Base-by-base conservation (phyloP, 164 flowering plant species). In the Saururus chinensis region DNA sequence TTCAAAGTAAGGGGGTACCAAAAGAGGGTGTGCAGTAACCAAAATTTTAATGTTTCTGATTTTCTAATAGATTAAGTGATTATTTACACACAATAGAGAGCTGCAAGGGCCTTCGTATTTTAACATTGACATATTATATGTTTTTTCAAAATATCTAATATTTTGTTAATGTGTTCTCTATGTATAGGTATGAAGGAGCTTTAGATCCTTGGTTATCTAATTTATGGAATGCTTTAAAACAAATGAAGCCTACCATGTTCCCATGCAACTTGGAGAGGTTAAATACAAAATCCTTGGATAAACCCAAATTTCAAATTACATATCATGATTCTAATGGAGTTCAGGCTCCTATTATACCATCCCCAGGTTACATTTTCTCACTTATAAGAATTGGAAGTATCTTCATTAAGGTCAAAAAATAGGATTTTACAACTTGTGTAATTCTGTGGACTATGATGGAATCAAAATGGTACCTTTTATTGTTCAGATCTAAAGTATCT, bases 131-230 rank as follows among this genome's bases (percentile, higher is more conserved):
- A 30, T 30, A 30, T 30, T 2, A 6, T 30, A 30, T 30, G 37
- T 30, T 2, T 30, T 30, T 30, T 2, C 37, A 30, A 30, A 30
- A 30, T 30, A 2, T 30, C 6, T 30, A 30, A 30, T 30, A 6
- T 30, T 2, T 30, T 2, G 6, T 30, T 30, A 30, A 2, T 30
- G 6, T 6, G 6, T 19, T 22, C 17, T 42, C 48, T 25, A 8
- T 56, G 59, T 22, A 22, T 58, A 95, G 99, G 80, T 91, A 95
- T 74, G 99, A 95, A 77, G 99, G 87, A 67, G 86, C 96, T 74
- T 73, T 95, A 51, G 99, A 95, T 79, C 93, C 93, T 64, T 95
- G 99, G 99, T 79, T 91, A 83, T 78, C 82, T 55, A 80, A 86
- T 63, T 75, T 95, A 68, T 95, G 99, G 99, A 76, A 66, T 55